Evolutionary conservation across 139 green algal species (phyloP), one percentile per base, ranked within the genome.

Genomic region (Chlamydomonas incerta): DNA sequence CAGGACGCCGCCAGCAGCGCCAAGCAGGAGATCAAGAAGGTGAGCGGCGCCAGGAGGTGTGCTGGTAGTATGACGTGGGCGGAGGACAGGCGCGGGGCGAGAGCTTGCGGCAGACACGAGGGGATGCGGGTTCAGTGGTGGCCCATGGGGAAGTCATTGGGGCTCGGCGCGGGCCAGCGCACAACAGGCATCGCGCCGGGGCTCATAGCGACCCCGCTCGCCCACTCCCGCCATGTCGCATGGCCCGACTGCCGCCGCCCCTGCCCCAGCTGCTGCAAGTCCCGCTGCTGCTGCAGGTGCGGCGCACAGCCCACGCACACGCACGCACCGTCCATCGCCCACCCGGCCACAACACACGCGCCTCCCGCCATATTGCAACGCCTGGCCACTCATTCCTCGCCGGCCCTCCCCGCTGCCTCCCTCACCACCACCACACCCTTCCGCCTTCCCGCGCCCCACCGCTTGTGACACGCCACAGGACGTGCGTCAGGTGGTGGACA

Each of bases 381-480:
- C 58, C 58, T 26, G 58, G 13, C 58, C 58, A 11, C 20, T 26
- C 28, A 24, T 17, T 69, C 28, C 62, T 6, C 29, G 3, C 62
- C 5, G 26, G 26, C 28, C 62, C 26, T 69, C 11, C 58, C 67
- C 9, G n/a, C n/a, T n/a, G n/a, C n/a, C n/a, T n/a, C n/a, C n/a
- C n/a, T n/a, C n/a, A n/a, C n/a, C n/a, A n/a, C n/a, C n/a, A n/a
- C n/a, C n/a, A n/a, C n/a, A n/a, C n/a, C n/a, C n/a, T n/a, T n/a
- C n/a, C n/a, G n/a, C n/a, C n/a, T n/a, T n/a, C n/a, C n/a, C n/a
- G n/a, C n/a, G n/a, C n/a, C n/a, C n/a, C n/a, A n/a, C n/a, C n/a
- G n/a, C n/a, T n/a, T n/a, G n/a, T n/a, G n/a, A n/a, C n/a, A n/a
- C 20, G 6, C 55, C 21, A 26, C 63, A 85, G 79, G 79, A 85